Percentiles rank a stretch among this genome's conserved stretches.
phyloP scores from a whole-genome alignment of 2,329 filamentous ascomycete species.

The Drechmeria coniospora region DNA sequence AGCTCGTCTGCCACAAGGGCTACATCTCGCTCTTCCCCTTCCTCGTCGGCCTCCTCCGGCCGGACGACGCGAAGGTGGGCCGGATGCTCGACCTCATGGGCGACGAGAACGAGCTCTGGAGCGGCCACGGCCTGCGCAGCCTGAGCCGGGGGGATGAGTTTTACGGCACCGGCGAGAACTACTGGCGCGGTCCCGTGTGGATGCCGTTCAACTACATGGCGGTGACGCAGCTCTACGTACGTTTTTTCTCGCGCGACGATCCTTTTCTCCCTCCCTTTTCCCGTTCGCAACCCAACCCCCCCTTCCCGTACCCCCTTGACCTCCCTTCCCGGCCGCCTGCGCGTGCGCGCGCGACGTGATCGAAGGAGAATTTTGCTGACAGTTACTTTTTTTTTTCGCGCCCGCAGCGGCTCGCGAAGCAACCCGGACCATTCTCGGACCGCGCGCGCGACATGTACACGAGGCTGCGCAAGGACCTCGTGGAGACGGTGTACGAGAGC shows the following conservation, averaged over 20 bases:
- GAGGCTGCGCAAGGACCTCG: slow-evolving; percentile 64
- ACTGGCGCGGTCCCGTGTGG: slow-evolving; percentile 92
- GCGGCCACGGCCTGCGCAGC: slow-evolving; percentile 73
- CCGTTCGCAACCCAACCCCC: background rate
- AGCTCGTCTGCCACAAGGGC: slow-evolving; percentile 87
- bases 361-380: background rate
- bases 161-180: slow-evolving; percentile 88
- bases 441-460: slow-evolving; percentile 62
- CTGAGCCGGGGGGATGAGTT: slow-evolving; percentile 69
- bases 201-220: slow-evolving; percentile 92
- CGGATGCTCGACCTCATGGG: slow-evolving; percentile 62
- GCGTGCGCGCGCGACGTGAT: too few relatives aligned
- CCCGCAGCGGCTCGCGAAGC: slow-evolving; percentile 42
- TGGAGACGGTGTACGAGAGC: slow-evolving; percentile 73
- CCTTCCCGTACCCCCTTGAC: background rate
- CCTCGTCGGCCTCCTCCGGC: slow-evolving; percentile 62
- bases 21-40: slow-evolving; percentile 93
- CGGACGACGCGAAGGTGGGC: slow-evolving; percentile 59
- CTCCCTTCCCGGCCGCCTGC: background rate
- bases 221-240: slow-evolving; percentile 60
- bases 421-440: slow-evolving; percentile 50
- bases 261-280: slow-evolving; percentile 1
- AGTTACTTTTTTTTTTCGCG: slow-evolving; percentile 1
- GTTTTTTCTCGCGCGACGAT: too few relatives aligned
- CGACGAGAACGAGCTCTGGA: slow-evolving; percentile 80